Base-by-base conservation (phyloP, 331 rosid species). In the Rhamnella rubrinervis region DNA sequence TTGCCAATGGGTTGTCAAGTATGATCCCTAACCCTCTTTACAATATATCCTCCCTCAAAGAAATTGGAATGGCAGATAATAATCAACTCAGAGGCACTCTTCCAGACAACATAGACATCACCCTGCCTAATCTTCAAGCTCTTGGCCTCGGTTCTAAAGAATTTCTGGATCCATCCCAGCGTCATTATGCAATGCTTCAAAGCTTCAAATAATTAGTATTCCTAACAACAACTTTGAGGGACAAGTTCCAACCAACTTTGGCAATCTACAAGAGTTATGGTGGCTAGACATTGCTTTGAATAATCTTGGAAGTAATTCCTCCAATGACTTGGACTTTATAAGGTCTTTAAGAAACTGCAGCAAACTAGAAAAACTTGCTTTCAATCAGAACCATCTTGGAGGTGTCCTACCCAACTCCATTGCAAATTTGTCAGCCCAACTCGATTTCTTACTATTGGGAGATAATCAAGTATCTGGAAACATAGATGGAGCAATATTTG, bases 261-360 rank as follows among this genome's bases (percentile, higher is more conserved):
- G 82, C 62, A 65, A 62, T 35, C 62, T 78, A 2, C 41, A 20
- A 20, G 7, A 69, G 18, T 26, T 80, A 0, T 2, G 12, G 35
- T 53, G 28, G 0, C 68, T 80, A 0, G 25, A n/a, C 2, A 1
- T 84, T 52, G 40, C 17, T 15, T 1, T 6, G 1, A 85, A 85
- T 51, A 57, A 39, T 16, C 68, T 81, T 2, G 78, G 86, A 37
- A 70, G 61, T 63, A 28, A 68, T 59, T 83, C 83, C 47, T 2
- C 64, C 7, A 47, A 41, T 23, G 81, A 70, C 47, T 70, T 78
- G 57, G 73, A 55, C 40, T 81, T 78, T 56, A 50, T 75, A 55
- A 52, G 75, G 40, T 69, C 75, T 67, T 69, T 78, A 78, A 64
- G 64, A 75, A 80, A 77, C 12, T 84, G 77, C 68, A 77, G 72